Evolutionary conservation across 2,329 filamentous ascomycete species (phyloP), one percentile per base, ranked within the genome.

Genomic region (Biscogniauxia mediterranea): DNA sequence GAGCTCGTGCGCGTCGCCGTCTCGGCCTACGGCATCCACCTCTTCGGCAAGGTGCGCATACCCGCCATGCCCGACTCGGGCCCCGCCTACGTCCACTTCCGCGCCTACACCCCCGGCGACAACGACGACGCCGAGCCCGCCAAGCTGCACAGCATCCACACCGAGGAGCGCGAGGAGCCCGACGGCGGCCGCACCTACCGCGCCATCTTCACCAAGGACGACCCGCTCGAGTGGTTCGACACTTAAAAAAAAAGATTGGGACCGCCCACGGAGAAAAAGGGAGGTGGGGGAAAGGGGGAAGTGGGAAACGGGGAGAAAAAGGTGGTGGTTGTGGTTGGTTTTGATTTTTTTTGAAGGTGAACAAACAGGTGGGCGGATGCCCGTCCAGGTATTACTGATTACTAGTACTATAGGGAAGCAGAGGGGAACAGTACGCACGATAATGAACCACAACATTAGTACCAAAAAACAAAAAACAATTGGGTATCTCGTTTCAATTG

Each of bases 171-270:
- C 13, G 78, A 80, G 60, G 74, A 77, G 61, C 65, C 67, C 23
- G 77, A 77, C 52, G 80, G 80, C 7, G 74, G 74, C n/a, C 77
- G 77, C 56, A 75, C 68, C 51, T 83, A 77, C 67, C 75, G 76
- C 25, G 80, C 79, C 7, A 77, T 83, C 52, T 82, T 83, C 61
- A 75, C 71, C 7, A 75, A 77, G 64, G 69, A 78, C n/a, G 81
- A 83, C 65, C 64, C 72, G 3, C 70, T 83, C 52, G 78, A 83
- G 69, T 85, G 83, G 83, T 85, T 85, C 67, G 81, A 85, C 64
- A 80, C 79, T 19, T 81, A 26, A 1, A 25, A 42, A 54, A 55
- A 9, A n/a, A 58, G 9, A 13, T n/a, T 11, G n/a, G 4, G 50
- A 19, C 23, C 23, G 8, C 11, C 11, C 11, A 9, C 11, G 28